Base-by-base conservation (phyloP, 352 stramenopile genomes). In the Pythium periplocum region DNA sequence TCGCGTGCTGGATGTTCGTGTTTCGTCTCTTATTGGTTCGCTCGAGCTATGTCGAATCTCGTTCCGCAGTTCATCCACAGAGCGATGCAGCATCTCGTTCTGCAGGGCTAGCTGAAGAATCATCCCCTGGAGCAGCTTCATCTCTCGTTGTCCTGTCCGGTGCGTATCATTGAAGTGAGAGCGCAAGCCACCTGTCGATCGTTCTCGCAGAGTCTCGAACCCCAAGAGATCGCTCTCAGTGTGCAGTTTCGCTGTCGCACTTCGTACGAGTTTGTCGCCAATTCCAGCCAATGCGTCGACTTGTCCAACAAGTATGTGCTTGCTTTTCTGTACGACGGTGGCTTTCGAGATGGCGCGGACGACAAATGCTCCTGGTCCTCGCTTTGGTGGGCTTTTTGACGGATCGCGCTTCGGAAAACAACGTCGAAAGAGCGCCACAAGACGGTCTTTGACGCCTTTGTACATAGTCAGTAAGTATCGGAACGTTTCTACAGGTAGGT, bases 51-150 rank as follows among this genome's bases (percentile, higher is more conserved):
- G 49, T 12, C 68, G 59, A 31, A 78, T 47, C 26, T 83, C 69
- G 35, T 55, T 49, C 9, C 61, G 68, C 31, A 86, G 31, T 8
- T 82, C 68, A 4, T 76, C 75, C 4, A 86, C 48, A 9, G 75
- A 65, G n/a, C 65, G 72, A 39, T 83, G 42, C 6, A 83, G 56
- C 6, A 56, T 66, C 41, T 80, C 71, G 50, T 83, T 86, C 54
- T 83, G 72, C 6, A 83, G 60, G 17, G 75, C 72, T 3, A 86
- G 60, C 45, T 83, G 75, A 4, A 86, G 45, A 7, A 86, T 59
- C 72, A 86, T 83, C 37, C 69, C 75, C 47, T 83, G 62, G 1
- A 85, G 56, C 6, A 76, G 50, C 48, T 64, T 81, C n/a, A 51
- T 73, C 30, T 59, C 62, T 7, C 17, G 17, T 44, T 57, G 38